A percentile compares a stretch with the other conserved stretches of the same genome.
Conservation (phyloP, 345 rosid genomes). For the Pseudoturritis turrita region DNA sequence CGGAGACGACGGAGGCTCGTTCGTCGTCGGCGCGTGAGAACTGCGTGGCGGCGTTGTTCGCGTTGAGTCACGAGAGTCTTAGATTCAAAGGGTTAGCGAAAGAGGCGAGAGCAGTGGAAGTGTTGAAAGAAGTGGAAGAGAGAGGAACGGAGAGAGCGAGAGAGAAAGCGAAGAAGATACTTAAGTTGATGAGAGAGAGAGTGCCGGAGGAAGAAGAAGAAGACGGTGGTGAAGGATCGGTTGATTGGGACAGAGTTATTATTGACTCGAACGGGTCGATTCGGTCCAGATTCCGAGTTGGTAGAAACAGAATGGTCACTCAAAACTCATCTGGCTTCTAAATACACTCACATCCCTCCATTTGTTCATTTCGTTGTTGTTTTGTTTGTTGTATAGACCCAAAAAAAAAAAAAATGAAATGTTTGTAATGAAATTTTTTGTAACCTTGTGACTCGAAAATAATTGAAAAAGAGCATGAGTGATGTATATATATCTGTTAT, state of each 20-base stretch:
- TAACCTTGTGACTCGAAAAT: conserved; percentile 1
- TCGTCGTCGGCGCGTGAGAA: conserved; percentile 45
- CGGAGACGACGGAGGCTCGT: conserved; percentile 19
- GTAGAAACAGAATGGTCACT: conserved; percentile 15
- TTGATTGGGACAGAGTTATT: conserved; percentile 47
- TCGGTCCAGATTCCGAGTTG: conserved; percentile 41
- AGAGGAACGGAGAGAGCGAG: conserved; percentile 51
- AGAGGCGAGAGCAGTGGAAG: conserved; percentile 56
- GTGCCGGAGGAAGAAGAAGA: conserved; percentile 33
- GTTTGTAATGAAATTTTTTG: conserved; percentile 11
- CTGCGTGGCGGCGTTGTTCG: conserved; percentile 61
- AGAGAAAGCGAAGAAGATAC: conserved; percentile 62
- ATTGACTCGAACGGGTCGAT: conserved; percentile 48
- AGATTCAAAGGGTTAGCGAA: conserved; percentile 71
- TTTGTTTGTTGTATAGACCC: conserved; percentile 1
- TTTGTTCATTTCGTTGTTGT: neutral
- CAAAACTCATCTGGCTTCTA: conserved; percentile 31
- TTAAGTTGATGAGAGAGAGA: conserved; percentile 50
- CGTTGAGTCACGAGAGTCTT: conserved; percentile 60
- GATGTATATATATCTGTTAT: neutral
- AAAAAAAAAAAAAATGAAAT: neutral
- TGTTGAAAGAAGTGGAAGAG: conserved; percentile 52
- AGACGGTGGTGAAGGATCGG: conserved; percentile 24
- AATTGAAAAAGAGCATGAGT: neutral
- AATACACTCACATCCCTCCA: neutral